Base-by-base conservation (phyloP, 805 yeast species). In the Wickerhamiella slavikovae region DNA sequence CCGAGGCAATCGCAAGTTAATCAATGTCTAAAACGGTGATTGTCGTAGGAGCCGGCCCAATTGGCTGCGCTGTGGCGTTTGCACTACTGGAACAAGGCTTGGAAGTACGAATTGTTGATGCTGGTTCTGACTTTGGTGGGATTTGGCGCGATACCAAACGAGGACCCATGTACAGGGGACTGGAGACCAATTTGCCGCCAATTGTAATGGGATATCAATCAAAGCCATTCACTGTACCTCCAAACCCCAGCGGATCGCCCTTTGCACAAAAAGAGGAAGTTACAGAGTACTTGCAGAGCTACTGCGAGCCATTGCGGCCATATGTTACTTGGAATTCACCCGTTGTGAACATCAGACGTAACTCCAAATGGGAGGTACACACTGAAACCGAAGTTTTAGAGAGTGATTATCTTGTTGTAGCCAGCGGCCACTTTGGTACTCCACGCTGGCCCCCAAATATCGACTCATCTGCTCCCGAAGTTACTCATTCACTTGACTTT, bases 21-120 rank as follows among this genome's bases (percentile, higher is more conserved):
- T n/a, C n/a, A n/a, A n/a, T n/a, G n/a, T n/a, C n/a, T n/a, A n/a
- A 18, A 18, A 22, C 8, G 14, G 24, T 13, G 7, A 8, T n/a
- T 5, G 64, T 78, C 6, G 59, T 78, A 15, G 92, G 92, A 2
- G 82, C 68, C 2, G 92, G 91, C 0, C 83, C 89, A 0, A 60
- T 67, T 25, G 91, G 85, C 0, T 51, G 72, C 14, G 78, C 71
- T 0, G 54, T 65, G 3, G 68, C 77, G 0, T 66, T 70, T 34
- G 78, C 82, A 0, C 54, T 78, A 8, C 38, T 64, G 5, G 61
- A 56, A 7, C 82, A 71, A 38, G 35, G 35, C 2, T 62, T 64
- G 37, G 51, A 57, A 20, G 57, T 77, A 28, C 65, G 62, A 16
- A 56, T 74, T 4, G 75, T 60, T 43, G 92, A 77, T 38, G 55